Evolutionary conservation across 108 stramenopile genomes (phyloP), one percentile per base, ranked within the genome.

Genomic region (Stephanodiscus minutulus): DNA sequence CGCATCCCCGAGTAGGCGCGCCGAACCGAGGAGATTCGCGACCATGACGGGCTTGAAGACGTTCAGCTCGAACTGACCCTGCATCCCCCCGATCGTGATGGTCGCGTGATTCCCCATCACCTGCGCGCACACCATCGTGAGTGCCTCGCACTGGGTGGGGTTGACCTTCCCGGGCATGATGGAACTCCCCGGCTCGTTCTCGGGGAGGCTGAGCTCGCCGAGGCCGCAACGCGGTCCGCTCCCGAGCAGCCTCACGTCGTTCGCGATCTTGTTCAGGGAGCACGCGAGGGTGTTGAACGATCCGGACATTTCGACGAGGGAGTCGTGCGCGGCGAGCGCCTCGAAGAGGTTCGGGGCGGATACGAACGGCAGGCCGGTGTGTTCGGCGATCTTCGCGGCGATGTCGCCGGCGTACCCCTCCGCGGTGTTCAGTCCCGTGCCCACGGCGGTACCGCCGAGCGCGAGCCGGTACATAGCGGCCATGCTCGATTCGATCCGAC

Each of bases 101-200:
- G 97, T 79, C 5, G 89, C 91, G 69, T 98, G 90, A 77, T 99
- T 98, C 41, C 99, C 99, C 89, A 99, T 96, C n/a, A 98, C 97
- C 82, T 96, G 96, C 36, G 96, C 97, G 66, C 95, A 94, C 22
- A 96, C 97, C 98, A 99, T 99, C 46, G 98, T 98, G 33, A 99
- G 52, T n/a, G 98, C 97, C 79, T 98, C 97, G 77, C 98, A 98
- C 81, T 97, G 98, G 8, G 97, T 97, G 7, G 98, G 98, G 75
- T 99, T 99, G 39, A 99, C 96, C 82, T 99, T 99, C n/a, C 98
- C 98, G 7, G 98, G 98, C 98, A 99, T 99, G 83, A 99, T 99
- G 68, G 87, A 89, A 27, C 83, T 85, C n/a, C 98, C 98, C 0
- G 98, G 98, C 79, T 99, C 98, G 63, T 99, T 99, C 52, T 88